Evolutionary conservation across 768 basidiomycete species (phyloP), one percentile per base, ranked within the genome.

Genomic region (Nevesoporus exiguus): DNA sequence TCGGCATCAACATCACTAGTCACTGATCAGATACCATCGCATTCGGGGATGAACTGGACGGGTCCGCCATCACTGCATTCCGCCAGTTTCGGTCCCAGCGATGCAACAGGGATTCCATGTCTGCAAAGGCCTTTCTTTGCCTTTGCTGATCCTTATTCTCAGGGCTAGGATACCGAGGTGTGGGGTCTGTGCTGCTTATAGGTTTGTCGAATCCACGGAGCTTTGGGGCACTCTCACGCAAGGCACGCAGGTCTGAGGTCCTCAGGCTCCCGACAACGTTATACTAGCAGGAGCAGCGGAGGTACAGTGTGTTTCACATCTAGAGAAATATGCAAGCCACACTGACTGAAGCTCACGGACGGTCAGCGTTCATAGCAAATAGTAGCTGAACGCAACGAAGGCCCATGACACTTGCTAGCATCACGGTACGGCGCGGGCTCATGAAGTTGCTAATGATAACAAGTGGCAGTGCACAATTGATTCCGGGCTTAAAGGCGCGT

Each of bases 401-500:
- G n/a, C n/a, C n/a, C n/a, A n/a, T n/a, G n/a, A n/a, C n/a, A n/a
- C n/a, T n/a, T n/a, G n/a, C n/a, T n/a, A n/a, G n/a, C n/a, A n/a
- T n/a, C n/a, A 19, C 39, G 52, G 33, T 11, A 33, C 33, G 33
- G 10, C 36, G 3, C 36, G n/a, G 13, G 36, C 27, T 45, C 44
- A 43, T 44, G 2, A 6, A 7, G 7, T 1, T 49, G 7, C 30
- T 48, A 40, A 34, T 36, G 27, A 25, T 33, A 52, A 22, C 24
- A 29, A 45, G 58, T 70, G 68, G 68, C 68, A 25, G 60, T 69
- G 68, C 27, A 17, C 7, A 2, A 22, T 47, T 37, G 21, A 40
- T 31, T 52, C 42, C 37, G 55, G 49, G 47, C 25, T 61, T 55
- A 61, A 59, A 58, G 43, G 43, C 39, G 54, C 39, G 37, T 19